These are phyloP conservation scores for Daedaleopsis nitida DNA, from an alignment of 768 basidiomycete genomes.

Conservation along the genomic window DNA sequence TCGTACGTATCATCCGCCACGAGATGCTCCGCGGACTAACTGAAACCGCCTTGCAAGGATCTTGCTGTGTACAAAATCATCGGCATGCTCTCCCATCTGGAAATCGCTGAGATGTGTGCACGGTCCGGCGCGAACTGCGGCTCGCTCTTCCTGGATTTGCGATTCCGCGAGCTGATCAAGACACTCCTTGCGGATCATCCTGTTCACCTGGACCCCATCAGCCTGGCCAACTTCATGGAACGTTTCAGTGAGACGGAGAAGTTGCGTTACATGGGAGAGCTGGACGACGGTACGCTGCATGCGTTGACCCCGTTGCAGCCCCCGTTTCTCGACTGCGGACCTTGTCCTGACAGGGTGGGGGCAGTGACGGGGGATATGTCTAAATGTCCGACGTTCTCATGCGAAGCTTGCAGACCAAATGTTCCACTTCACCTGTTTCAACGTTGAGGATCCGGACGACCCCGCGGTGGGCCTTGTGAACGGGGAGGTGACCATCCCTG, in stretches of 20 bases:
- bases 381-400: not conserved
- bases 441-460: constrained; percentile 82
- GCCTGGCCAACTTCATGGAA: constrained; percentile 86
- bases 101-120: constrained; percentile 90
- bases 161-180: constrained; percentile 81
- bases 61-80: constrained; percentile 63
- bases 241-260: constrained; percentile 90
- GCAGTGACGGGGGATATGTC: not conserved
- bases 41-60: constrained; percentile 33
- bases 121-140: constrained; percentile 88
- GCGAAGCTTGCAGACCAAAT: constrained; percentile 58
- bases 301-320: constrained; percentile 23
- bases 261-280: constrained; percentile 67
- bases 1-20: constrained; percentile 40
- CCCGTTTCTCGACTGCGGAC: not conserved
- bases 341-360: constrained; percentile 6
- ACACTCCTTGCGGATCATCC: constrained; percentile 82
- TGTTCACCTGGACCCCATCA: constrained; percentile 78
- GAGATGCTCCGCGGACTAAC: not conserved
- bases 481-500: constrained; percentile 83
- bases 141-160: constrained; percentile 83
- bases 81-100: constrained; percentile 77
- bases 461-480: constrained; percentile 77
- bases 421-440: constrained; percentile 92
- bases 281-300: constrained; percentile 62